Conservation (phyloP, 179 eudicot species). For the Corrigiola litoralis region DNA sequence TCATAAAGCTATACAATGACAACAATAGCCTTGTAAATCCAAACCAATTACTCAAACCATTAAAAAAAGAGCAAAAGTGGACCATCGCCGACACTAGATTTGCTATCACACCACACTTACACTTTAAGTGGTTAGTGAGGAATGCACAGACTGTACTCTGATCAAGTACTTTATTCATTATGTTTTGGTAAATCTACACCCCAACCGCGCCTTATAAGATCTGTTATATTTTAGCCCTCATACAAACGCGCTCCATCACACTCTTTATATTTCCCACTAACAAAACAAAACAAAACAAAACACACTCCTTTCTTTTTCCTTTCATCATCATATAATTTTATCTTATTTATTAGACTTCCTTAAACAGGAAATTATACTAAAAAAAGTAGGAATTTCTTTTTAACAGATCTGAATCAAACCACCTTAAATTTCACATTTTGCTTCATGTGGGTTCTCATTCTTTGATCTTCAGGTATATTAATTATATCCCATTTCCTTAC, state of each 20-base stretch:
- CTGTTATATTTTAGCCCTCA: not conserved
- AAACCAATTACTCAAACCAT: not conserved
- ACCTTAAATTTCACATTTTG: not conserved
- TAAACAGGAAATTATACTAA: not conserved
- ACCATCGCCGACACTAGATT: not conserved
- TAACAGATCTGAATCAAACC: slow-evolving; percentile 14
- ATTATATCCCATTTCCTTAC: not conserved
- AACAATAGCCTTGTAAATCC: slow-evolving; percentile 3
- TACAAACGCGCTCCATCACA: slow-evolving; percentile 17
- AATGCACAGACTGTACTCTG: slow-evolving; percentile 1
- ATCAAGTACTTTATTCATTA: too few relatives aligned
- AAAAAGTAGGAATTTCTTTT: slow-evolving; percentile 1
- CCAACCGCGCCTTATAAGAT: slow-evolving; percentile 21
- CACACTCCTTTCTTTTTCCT: too few relatives aligned
- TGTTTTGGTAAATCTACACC: slow-evolving; percentile 7
- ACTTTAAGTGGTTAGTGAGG: not conserved
- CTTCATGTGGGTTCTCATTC: slow-evolving; percentile 4
- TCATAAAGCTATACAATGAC: slow-evolving; percentile 1
- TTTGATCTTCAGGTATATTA: slow-evolving; percentile 22
- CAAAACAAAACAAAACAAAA: too few relatives aligned
- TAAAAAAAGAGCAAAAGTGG: not conserved
- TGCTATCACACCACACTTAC: not conserved
- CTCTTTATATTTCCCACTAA: not conserved
- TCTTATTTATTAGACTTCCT: too few relatives aligned
- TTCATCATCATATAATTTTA: too few relatives aligned